Percentiles rank a stretch among this genome's conserved stretches.
These are phyloP conservation scores for Metarhizium sp. DNA, from an alignment of 2,329 filamentous ascomycete species.

Conservation along the genomic window DNA sequence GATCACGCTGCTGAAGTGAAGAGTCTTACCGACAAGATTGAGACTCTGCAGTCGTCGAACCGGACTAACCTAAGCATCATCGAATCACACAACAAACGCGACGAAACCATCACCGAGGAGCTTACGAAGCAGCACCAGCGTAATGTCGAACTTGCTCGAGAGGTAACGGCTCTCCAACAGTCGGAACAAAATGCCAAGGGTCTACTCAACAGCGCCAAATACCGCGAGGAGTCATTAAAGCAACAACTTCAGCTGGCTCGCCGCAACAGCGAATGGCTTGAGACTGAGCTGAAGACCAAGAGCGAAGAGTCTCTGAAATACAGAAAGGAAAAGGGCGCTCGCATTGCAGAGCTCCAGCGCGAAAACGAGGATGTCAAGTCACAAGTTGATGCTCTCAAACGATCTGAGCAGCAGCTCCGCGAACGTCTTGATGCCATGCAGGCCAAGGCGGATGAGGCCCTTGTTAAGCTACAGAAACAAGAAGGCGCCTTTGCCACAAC, in stretches of 20 bases:
- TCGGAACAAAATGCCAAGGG: conserved; percentile 74
- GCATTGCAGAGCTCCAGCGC: conserved; percentile 80
- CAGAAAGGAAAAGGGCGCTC: conserved; percentile 87
- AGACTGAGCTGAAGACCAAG: conserved; percentile 85
- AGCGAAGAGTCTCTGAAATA: conserved; percentile 78
- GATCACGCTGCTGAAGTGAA: conserved; percentile 68
- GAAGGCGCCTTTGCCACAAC: conserved; percentile 73
- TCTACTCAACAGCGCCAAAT: conserved; percentile 71
- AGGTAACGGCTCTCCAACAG: conserved; percentile 75
- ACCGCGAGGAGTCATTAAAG: conserved; percentile 80
- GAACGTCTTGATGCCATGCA: conserved; percentile 76
- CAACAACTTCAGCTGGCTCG: conserved; percentile 85
- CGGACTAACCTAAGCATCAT: conserved; percentile 82
- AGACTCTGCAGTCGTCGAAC: conserved; percentile 82
- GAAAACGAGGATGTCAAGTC: conserved; percentile 77
- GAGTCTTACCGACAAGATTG: conserved; percentile 71
- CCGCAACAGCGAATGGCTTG: conserved; percentile 88
- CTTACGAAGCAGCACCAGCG: conserved; percentile 84
- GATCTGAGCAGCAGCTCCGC: conserved; percentile 71
- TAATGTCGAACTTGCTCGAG: conserved; percentile 71
- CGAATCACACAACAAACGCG: conserved; percentile 79
- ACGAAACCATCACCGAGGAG: conserved; percentile 79
- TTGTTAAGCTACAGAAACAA: conserved; percentile 73
- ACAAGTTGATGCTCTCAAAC: conserved; percentile 66
- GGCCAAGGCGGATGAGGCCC: conserved; percentile 75